Conservation (phyloP, 768 basidiomycete species). For the Roridomyces roridus region DNA sequence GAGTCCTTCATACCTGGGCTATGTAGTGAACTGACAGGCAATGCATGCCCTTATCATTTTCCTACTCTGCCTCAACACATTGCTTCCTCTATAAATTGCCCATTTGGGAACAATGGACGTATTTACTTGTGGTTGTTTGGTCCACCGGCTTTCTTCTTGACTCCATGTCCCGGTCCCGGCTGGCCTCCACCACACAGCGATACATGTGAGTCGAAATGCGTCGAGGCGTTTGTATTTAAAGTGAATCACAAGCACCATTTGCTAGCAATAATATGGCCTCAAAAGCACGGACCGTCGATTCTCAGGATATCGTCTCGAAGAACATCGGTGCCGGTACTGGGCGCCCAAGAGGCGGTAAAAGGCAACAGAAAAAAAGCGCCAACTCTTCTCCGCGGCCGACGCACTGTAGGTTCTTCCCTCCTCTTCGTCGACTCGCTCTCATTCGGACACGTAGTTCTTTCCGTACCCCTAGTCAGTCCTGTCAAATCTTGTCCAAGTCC, state of each 20-base stretch:
- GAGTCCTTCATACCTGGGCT: too few species aligned
- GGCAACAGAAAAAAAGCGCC: not conserved
- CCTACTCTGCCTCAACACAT: too few species aligned
- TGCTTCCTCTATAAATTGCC: not conserved
- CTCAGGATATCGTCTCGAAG: not conserved
- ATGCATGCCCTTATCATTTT: too few species aligned
- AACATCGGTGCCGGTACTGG: not conserved
- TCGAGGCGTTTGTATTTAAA: not conserved
- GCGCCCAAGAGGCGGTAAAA: not conserved
- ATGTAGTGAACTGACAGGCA: too few species aligned
- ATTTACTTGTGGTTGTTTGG: not conserved
- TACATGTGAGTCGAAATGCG: conserved; percentile 8
- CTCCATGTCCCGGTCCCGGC: conserved; percentile 14
- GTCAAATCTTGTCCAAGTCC: not conserved
- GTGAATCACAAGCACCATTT: not conserved
- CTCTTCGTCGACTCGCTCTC: not conserved
- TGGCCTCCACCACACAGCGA: not conserved
- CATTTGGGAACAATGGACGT: not conserved
- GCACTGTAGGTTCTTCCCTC: conserved; percentile 31
- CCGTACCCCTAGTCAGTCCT: conserved; percentile 9
- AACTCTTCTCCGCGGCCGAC: conserved; percentile 31
- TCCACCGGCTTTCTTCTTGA: not conserved
- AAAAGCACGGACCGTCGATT: not conserved
- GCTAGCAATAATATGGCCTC: not conserved
- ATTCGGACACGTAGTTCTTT: not conserved